phyloP scores from a whole-genome alignment of 164 flowering plant species.

The Tinospora cordifolia region DNA sequence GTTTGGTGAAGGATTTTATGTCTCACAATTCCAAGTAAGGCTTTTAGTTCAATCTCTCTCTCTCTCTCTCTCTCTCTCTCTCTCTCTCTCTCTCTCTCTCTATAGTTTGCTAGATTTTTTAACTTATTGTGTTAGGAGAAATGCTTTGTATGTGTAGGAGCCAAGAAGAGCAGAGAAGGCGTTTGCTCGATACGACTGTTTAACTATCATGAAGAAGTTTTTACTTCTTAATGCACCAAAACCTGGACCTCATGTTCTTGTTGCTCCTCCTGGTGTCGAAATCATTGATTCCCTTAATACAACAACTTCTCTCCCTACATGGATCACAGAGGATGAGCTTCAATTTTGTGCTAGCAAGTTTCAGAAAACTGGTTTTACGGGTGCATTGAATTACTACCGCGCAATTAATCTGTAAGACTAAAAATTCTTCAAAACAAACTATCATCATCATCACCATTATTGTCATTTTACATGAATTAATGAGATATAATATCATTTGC shows the following conservation, averaged over 20 bases:
- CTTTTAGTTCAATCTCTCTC: not conserved
- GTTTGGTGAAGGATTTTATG: conserved; percentile 36
- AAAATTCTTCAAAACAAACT: not conserved
- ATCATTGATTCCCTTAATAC: conserved; percentile 28
- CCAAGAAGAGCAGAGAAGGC: conserved; percentile 51
- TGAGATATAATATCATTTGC: not conserved
- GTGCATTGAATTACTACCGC: conserved; percentile 48
- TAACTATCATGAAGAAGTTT: conserved; percentile 40
- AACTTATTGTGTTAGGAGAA: no score
- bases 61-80: not conserved
- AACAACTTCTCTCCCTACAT: conserved; percentile 31
- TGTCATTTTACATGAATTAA: no score
- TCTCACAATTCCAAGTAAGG: conserved; percentile 44
- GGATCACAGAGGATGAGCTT: conserved; percentile 53
- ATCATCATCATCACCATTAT: no score
- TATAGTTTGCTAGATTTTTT: not conserved
- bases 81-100: not conserved
- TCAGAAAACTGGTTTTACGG: conserved; percentile 43
- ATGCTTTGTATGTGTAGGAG: conserved; percentile 18
- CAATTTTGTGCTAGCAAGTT: conserved; percentile 40
- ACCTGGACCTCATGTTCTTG: conserved; percentile 16
- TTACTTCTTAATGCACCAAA: conserved; percentile 19
- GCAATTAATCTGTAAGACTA: conserved; percentile 38
- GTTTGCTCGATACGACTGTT: conserved; percentile 35
- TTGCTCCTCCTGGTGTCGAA: conserved; percentile 49